Evolutionary conservation across 202 grass and related monocot genomes (phyloP).

Genomic region (Alloteropsis angusta): DNA sequence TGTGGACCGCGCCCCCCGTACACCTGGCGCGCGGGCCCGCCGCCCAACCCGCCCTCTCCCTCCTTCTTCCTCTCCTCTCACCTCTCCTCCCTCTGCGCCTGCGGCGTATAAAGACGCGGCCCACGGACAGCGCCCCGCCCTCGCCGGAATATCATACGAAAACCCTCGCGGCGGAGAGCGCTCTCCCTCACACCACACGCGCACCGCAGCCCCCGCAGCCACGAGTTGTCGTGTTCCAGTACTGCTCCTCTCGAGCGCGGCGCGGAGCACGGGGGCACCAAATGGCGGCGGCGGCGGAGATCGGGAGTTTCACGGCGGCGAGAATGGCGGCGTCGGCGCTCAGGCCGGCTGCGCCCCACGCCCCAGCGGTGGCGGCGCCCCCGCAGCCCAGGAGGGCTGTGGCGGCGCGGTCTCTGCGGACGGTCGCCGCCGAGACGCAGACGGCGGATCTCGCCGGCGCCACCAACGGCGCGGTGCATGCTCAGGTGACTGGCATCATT

Average conservation of each 20-base stretch:
- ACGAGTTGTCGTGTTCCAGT: not conserved
- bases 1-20: conserved; percentile 25
- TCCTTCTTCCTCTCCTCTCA: not conserved
- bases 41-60: no score
- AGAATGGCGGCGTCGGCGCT: conserved; percentile 17
- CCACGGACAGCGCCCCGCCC: conserved; percentile 5
- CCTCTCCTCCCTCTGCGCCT: no score
- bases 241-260: conserved; percentile 1
- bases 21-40: conserved; percentile 24
- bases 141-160: conserved; percentile 16
- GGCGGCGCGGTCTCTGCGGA: conserved; percentile 32
- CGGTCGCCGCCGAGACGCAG: conserved; percentile 31
- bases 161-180: conserved; percentile 12
- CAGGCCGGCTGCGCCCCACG: not conserved
- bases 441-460: conserved; percentile 45
- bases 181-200: not conserved
- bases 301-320: conserved; percentile 29
- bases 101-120: conserved; percentile 32
- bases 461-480: conserved; percentile 45
- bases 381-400: conserved; percentile 44
- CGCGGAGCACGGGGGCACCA: not conserved
- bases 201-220: conserved; percentile 16
- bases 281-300: conserved; percentile 61
- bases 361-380: not conserved
- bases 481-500: conserved; percentile 20